These are phyloP conservation scores for Kalanchoe fedtschenkoi DNA, from an alignment of 164 flowering plant species.

Conservation along the genomic window DNA sequence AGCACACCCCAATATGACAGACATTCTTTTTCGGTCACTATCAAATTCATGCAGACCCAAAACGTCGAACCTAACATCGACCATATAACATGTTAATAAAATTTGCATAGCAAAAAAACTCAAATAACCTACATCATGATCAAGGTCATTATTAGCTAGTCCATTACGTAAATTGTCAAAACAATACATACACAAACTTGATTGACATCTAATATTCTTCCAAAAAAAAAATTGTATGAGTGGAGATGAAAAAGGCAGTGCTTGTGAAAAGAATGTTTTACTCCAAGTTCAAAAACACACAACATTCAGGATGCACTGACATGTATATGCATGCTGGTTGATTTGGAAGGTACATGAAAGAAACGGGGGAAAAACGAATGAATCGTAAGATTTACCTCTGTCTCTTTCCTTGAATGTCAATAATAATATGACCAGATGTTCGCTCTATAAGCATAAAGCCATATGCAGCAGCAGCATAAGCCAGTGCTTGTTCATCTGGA, in stretches of 20 bases:
- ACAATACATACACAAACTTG: no score
- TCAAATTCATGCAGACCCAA: conserved; percentile 97
- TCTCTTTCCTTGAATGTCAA: conserved; percentile 58
- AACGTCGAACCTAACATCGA: conserved; percentile 71
- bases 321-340: neutral
- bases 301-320: no score
- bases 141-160: neutral
- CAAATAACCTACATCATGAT: neutral
- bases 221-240: no score
- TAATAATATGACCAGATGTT: conserved; percentile 85
- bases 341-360: neutral
- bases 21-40: conserved; percentile 97
- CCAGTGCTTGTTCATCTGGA: conserved; percentile 97
- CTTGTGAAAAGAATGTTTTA: no score
- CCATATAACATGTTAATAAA: neutral
- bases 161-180: neutral
- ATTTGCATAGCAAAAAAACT: neutral
- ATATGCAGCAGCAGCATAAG: conserved; percentile 94
- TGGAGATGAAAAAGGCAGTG: no score
- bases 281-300: no score
- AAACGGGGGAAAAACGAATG: neutral
- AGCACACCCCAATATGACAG: conserved; percentile 84
- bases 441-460: conserved; percentile 87
- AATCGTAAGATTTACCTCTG: conserved; percentile 31
- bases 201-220: no score